phyloP scores from a whole-genome alignment of 805 yeast species.

The Kodamaea laetipori region DNA sequence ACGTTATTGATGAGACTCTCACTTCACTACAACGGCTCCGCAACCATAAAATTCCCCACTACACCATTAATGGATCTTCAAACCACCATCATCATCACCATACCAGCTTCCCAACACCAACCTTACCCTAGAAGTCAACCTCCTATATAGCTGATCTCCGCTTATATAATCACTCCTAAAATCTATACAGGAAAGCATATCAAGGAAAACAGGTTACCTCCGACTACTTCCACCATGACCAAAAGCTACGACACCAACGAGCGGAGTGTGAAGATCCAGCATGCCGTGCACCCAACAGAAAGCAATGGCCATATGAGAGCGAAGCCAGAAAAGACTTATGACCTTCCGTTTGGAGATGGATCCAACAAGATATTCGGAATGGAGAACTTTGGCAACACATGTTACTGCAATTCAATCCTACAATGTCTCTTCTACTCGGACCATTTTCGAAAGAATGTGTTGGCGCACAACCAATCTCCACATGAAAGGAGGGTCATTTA shows the following conservation, averaged over 20 bases:
- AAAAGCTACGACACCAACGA: background rate
- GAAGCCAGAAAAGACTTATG: background rate
- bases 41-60: too few species aligned
- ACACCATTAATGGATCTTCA: too few species aligned
- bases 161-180: too few species aligned
- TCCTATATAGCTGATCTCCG: background rate
- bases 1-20: too few species aligned
- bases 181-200: too few species aligned
- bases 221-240: background rate
- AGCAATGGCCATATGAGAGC: background rate
- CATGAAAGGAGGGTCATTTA: conserved; percentile 36
- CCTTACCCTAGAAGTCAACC: too few species aligned
- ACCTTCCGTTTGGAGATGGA: conserved; percentile 54
- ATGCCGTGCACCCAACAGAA: background rate
- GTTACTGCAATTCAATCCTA: conserved; percentile 90
- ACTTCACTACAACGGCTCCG: too few species aligned
- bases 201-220: too few species aligned
- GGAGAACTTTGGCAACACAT: conserved; percentile 88
- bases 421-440: conserved; percentile 82
- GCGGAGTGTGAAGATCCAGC: conserved; percentile 1
- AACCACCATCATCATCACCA: too few species aligned
- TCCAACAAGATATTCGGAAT: conserved; percentile 71
- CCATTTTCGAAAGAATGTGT: conserved; percentile 59
- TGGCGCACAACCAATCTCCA: conserved; percentile 30
- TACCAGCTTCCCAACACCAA: too few species aligned